Evolutionary conservation across 2,329 filamentous ascomycete species (phyloP), one percentile per base, ranked within the genome.

Genomic region (Cladophialophora yegresii): DNA sequence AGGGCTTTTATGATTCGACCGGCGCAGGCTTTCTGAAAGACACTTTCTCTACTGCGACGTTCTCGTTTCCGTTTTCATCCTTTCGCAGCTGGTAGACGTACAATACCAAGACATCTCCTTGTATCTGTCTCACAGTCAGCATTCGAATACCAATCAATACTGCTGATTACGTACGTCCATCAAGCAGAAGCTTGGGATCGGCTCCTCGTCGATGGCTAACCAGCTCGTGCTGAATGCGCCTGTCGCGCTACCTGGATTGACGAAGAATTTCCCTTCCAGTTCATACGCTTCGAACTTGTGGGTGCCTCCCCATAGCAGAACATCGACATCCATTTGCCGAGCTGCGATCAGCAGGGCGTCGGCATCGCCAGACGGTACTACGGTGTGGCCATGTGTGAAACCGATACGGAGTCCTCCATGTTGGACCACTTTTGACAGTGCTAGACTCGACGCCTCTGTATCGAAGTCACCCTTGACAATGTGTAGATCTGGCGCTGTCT

Each of bases 21-120:
- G 87, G 84, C 62, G 87, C 85, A 45, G 88, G 88, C 80, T 92
- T 93, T 72, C 90, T 90, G 77, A 90, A 93, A 57, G 90, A 92
- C 67, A 93, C 89, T 81, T 93, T 93, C 77, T 93, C 90, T 49
- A 93, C 90, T 16, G 88, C 89, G 53, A 93, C 90, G 65, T 88
- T 92, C 77, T 93, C 90, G 40, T 85, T 85, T 16, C 90, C 90
- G 70, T 90, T 88, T 62, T 85, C 87, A 72, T 92, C 89, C 74
- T 89, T 92, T 75, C 88, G 86, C 73, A 93, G 78, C 76, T 93
- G 90, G 76, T 98, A 98, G 59, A 98, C 93, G 77, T 98, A 98
- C 56, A 98, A 83, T 65, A 96, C 96, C 70, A 98, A 84, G 16
- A 96, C 96, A 75, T 97, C 96, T 33, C 93, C 93, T 85, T 98